These are phyloP conservation scores for Alternaria dauci DNA, from an alignment of 2,329 filamentous ascomycete species.

Conservation along the genomic window DNA sequence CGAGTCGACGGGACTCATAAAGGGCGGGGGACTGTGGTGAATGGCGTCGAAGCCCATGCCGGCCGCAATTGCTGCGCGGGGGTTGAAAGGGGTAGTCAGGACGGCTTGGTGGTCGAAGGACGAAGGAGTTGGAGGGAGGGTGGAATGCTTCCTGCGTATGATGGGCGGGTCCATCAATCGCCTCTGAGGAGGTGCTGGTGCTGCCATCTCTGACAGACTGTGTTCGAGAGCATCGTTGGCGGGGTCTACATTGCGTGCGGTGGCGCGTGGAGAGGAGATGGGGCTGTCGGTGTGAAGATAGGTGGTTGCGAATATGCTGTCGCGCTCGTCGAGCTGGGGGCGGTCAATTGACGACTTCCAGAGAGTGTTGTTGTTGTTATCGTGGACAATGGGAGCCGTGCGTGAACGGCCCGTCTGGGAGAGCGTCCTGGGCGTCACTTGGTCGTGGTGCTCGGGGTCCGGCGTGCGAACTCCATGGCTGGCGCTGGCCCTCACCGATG, in stretches of 20 bases:
- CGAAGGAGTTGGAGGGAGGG: constrained; percentile 29
- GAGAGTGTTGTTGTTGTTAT: constrained; percentile 29
- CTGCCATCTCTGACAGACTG: constrained; percentile 40
- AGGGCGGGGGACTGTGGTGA: constrained; percentile 46
- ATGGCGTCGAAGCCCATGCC: constrained; percentile 33
- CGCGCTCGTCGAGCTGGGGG: constrained; percentile 67
- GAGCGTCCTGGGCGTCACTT: constrained; percentile 46
- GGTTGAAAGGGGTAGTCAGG: constrained; percentile 46
- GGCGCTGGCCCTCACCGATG: constrained; percentile 51
- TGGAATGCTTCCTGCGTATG: constrained; percentile 42
- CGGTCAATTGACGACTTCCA: constrained; percentile 50
- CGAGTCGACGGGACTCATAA: constrained; percentile 51
- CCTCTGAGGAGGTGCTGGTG: constrained; percentile 38
- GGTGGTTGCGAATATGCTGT: constrained; percentile 70
- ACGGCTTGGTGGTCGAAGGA: constrained; percentile 44
- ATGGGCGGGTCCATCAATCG: constrained; percentile 46
- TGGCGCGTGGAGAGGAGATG: constrained; percentile 48
- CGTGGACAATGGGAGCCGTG: constrained; percentile 47
- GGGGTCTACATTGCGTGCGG: constrained; percentile 25
- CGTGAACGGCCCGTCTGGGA: constrained; percentile 50
- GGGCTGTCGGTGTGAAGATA: constrained; percentile 63
- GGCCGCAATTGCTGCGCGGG: constrained; percentile 25
- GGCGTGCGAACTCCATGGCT: constrained; percentile 31
- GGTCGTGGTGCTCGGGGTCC: constrained; percentile 23
- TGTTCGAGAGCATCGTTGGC: constrained; percentile 42